phyloP scores from a whole-genome alignment of 352 stramenopile species.

The Phytophthora aleatoria region DNA sequence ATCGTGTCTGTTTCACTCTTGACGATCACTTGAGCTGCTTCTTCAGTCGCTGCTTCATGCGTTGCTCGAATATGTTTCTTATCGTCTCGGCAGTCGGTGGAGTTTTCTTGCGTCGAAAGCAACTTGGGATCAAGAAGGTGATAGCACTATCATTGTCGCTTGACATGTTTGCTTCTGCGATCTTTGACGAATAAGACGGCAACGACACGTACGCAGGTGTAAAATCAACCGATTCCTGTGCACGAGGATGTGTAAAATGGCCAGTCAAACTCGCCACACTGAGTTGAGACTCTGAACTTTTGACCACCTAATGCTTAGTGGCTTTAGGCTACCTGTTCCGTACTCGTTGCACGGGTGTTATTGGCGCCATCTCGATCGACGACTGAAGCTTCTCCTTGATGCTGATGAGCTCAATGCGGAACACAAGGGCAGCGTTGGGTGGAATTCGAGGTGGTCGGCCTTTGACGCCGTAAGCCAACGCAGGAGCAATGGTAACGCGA shows the following conservation, averaged over 20 bases:
- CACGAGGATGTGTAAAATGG: conserved; percentile 20
- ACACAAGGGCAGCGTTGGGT: conserved; percentile 70
- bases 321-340: conserved; percentile 19
- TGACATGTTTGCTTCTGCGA: conserved; percentile 2
- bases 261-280: conserved; percentile 21
- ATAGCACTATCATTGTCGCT: conserved; percentile 5
- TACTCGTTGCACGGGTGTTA: conserved; percentile 28
- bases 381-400: conserved; percentile 77
- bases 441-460: conserved; percentile 71
- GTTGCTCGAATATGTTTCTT: conserved; percentile 23
- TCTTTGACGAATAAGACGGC: conserved; percentile 2
- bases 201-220: neutral
- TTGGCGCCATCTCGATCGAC: conserved; percentile 18
- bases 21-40: conserved; percentile 14
- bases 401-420: conserved; percentile 81
- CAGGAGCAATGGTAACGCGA: conserved; percentile 60
- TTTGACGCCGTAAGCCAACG: conserved; percentile 77
- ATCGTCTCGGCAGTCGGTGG: conserved; percentile 4
- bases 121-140: conserved; percentile 14
- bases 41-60: conserved; percentile 20
- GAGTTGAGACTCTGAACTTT: conserved; percentile 14
- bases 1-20: neutral
- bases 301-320: neutral
- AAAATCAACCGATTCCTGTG: neutral
- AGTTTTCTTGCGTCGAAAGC: conserved; percentile 18